Evolutionary conservation across 2,329 filamentous ascomycete genomes (phyloP).

Genomic region (Aureobasidium sp.): DNA sequence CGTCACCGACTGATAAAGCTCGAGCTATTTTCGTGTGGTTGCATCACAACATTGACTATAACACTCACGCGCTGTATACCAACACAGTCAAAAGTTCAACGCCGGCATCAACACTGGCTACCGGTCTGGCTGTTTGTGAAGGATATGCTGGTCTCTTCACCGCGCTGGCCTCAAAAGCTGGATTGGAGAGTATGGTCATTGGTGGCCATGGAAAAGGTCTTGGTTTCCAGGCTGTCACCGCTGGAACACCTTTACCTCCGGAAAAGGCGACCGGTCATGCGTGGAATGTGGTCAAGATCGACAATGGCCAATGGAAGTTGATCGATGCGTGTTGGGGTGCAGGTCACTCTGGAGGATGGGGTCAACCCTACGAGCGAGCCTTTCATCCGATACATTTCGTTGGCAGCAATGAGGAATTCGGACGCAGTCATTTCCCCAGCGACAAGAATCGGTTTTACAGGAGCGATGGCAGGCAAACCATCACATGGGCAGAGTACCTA

Average conservation of each 20-base stretch:
- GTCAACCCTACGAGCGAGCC: slow-evolving; percentile 55
- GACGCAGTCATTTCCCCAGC: slow-evolving; percentile 68
- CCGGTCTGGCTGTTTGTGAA: slow-evolving; percentile 80
- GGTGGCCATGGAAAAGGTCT: slow-evolving; percentile 81
- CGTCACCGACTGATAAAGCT: slow-evolving; percentile 87
- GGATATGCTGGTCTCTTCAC: slow-evolving; percentile 82
- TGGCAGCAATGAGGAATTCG: slow-evolving; percentile 71
- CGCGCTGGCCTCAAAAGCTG: slow-evolving; percentile 69
- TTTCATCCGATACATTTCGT: slow-evolving; percentile 60
- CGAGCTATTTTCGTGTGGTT: slow-evolving; percentile 91
- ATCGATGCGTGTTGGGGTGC: slow-evolving; percentile 92
- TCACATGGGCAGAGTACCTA: slow-evolving; percentile 78
- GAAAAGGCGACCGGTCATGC: slow-evolving; percentile 39
- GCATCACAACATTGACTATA: slow-evolving; percentile 87
- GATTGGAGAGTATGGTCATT: slow-evolving; percentile 69
- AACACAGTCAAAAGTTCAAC: slow-evolving; percentile 59
- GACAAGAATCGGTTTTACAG: slow-evolving; percentile 66
- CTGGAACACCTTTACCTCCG: slow-evolving; percentile 59
- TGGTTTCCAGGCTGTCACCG: slow-evolving; percentile 57
- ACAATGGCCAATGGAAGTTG: slow-evolving; percentile 83
- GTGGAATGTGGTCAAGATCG: slow-evolving; percentile 50
- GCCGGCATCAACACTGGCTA: slow-evolving; percentile 65
- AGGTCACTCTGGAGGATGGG: slow-evolving; percentile 54
- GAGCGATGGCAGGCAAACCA: slow-evolving; percentile 55
- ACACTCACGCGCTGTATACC: slow-evolving; percentile 71